Conservation (phyloP, 2,329 filamentous ascomycete species). For the Arthrobotrys conoides region DNA sequence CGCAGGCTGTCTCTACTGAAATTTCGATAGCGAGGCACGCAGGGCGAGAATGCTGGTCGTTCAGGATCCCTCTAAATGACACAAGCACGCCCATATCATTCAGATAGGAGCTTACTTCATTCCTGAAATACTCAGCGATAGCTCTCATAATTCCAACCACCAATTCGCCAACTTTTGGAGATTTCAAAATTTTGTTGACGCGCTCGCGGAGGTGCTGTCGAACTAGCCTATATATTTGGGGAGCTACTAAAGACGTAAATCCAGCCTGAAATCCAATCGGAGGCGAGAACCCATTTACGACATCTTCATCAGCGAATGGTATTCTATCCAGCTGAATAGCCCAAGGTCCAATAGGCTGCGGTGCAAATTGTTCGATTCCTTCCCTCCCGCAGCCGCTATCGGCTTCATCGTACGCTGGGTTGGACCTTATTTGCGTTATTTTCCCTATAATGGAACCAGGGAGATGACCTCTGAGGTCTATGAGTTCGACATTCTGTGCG, state of each 20-base stretch:
- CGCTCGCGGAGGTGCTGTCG: neutral
- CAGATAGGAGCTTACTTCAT: neutral
- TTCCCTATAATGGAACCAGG: neutral
- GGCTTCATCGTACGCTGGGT: neutral
- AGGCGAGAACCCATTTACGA: neutral
- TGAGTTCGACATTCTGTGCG: neutral
- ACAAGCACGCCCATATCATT: constrained; percentile 6
- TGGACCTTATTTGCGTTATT: constrained; percentile 6
- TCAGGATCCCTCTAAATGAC: constrained; percentile 21
- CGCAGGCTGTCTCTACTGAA: constrained; percentile 4
- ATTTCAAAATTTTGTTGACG: neutral
- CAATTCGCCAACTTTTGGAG: constrained; percentile 10
- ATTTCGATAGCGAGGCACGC: constrained; percentile 26
- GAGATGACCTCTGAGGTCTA: constrained; percentile 20
- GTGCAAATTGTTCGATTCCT: constrained; percentile 3
- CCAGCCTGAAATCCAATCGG: constrained; percentile 7
- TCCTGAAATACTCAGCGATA: neutral
- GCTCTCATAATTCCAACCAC: neutral
- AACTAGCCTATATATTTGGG: neutral
- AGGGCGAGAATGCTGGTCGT: neutral
- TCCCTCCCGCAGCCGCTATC: constrained; percentile 5
- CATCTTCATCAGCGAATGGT: constrained; percentile 30
- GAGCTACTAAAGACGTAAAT: neutral
- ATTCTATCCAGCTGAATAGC: constrained; percentile 21
- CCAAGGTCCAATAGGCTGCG: constrained; percentile 10